These are phyloP conservation scores for Vaccinium corymbosum DNA, from an alignment of 148 eudicot genomes.

Conservation along the genomic window DNA sequence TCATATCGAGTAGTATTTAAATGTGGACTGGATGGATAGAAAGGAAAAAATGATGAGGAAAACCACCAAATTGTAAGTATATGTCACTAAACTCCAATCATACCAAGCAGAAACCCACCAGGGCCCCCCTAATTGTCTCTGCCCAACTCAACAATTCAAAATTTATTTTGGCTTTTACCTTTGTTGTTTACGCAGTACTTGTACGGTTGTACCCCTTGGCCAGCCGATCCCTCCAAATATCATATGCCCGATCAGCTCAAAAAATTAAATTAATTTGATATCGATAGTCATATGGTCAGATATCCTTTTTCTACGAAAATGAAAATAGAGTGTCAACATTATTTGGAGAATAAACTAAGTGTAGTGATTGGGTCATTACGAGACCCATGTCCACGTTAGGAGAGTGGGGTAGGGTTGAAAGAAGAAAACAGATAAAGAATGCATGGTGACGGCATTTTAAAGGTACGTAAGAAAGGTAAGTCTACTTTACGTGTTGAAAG, in stretches of 20 bases:
- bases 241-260: neutral
- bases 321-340: too few species aligned
- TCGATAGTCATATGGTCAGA: too few species aligned
- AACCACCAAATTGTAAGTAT: neutral
- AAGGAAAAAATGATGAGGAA: neutral
- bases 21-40: neutral
- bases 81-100: constrained; percentile 7
- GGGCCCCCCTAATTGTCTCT: neutral
- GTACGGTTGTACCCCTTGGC: neutral
- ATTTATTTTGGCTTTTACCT: constrained; percentile 14
- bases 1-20: neutral
- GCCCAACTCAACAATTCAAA: constrained; percentile 22
- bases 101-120: neutral
- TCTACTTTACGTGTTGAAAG: too few species aligned
- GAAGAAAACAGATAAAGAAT: too few species aligned
- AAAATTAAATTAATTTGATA: too few species aligned
- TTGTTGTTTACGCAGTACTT: constrained; percentile 19
- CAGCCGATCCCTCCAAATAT: constrained; percentile 11
- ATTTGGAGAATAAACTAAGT: too few species aligned
- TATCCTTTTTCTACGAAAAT: too few species aligned
- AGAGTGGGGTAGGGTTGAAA: too few species aligned
- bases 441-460: too few species aligned
- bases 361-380: too few species aligned
- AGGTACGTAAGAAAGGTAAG: too few species aligned
- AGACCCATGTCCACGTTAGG: too few species aligned